phyloP scores from a whole-genome alignment of 2,329 filamentous ascomycete genomes.

The Aspergillus uvarum region DNA sequence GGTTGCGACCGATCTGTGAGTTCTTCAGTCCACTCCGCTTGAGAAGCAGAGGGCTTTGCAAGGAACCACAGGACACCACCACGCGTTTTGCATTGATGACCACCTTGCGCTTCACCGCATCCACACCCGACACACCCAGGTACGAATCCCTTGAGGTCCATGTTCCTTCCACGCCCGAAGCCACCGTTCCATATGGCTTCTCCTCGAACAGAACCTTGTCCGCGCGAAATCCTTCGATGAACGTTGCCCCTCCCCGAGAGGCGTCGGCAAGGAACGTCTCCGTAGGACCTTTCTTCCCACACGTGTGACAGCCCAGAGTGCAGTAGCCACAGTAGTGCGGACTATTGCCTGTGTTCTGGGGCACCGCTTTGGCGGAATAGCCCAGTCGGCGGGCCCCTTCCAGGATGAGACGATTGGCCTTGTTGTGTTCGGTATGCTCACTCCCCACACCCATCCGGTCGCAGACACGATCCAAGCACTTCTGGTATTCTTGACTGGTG shows the following conservation, averaged over 20 bases:
- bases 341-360: constrained; percentile 74
- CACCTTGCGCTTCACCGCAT: constrained; percentile 59
- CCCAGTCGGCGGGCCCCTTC: constrained; percentile 74
- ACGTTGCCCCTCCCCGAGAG: constrained; percentile 70
- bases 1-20: constrained; percentile 74
- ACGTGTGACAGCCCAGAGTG: constrained; percentile 59
- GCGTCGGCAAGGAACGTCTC: constrained; percentile 79
- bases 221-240: constrained; percentile 78
- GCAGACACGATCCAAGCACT: constrained; percentile 76
- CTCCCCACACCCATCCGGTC: constrained; percentile 72
- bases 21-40: constrained; percentile 78
- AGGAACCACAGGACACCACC: constrained; percentile 71
- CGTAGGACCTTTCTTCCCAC: constrained; percentile 75
- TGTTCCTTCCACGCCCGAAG: constrained; percentile 68
- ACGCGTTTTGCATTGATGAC: constrained; percentile 77
- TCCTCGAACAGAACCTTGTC: constrained; percentile 68
- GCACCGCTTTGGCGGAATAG: constrained; percentile 66
- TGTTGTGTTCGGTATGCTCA: constrained; percentile 68
- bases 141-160: constrained; percentile 72
- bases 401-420: constrained; percentile 68
- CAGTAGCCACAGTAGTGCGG: constrained; percentile 74
- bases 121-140: constrained; percentile 56
- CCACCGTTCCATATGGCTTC: constrained; percentile 53
- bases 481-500: constrained; percentile 69
- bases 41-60: constrained; percentile 75